These are phyloP conservation scores for Diplocarpon mali DNA, from an alignment of 2,329 filamentous ascomycete species.

Conservation along the genomic window DNA sequence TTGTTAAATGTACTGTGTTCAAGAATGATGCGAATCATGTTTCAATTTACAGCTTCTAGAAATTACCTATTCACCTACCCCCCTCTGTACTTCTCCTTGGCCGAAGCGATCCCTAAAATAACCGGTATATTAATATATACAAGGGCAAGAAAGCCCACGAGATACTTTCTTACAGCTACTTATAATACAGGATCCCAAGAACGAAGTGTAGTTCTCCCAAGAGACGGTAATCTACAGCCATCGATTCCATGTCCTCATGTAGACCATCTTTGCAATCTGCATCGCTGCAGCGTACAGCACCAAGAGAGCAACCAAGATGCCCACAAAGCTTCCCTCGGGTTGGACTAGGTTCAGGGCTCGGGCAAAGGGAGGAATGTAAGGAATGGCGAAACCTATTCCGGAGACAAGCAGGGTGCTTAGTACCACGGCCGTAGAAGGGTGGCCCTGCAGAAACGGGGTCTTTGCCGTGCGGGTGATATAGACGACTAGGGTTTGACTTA, in stretches of 20 bases:
- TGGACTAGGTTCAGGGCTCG: background rate
- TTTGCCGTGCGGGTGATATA: conserved; percentile 7
- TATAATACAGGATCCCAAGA: background rate
- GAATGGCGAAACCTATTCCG: background rate
- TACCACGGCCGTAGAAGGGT: background rate
- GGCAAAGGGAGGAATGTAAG: conserved; percentile 3
- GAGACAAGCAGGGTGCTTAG: background rate
- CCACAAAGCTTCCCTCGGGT: conserved; percentile 1
- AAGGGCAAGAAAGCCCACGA: no score
- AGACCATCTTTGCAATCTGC: conserved; percentile 3
- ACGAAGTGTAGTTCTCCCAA: background rate
- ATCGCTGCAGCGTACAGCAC: background rate
- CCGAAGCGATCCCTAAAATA: no score
- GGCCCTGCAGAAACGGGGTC: conserved; percentile 2
- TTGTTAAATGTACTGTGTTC: no score
- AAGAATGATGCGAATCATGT: no score
- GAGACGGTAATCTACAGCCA: conserved; percentile 3
- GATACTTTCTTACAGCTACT: no score
- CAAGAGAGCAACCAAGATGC: background rate
- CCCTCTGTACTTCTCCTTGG: no score
- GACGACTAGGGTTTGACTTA: conserved; percentile 7
- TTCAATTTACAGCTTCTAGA: no score
- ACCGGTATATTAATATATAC: no score
- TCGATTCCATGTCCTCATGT: conserved; percentile 5
- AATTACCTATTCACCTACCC: no score